Conservation (phyloP, 225 moss, liverwort and hornwort genomes). For the Bryum argenteum region DNA sequence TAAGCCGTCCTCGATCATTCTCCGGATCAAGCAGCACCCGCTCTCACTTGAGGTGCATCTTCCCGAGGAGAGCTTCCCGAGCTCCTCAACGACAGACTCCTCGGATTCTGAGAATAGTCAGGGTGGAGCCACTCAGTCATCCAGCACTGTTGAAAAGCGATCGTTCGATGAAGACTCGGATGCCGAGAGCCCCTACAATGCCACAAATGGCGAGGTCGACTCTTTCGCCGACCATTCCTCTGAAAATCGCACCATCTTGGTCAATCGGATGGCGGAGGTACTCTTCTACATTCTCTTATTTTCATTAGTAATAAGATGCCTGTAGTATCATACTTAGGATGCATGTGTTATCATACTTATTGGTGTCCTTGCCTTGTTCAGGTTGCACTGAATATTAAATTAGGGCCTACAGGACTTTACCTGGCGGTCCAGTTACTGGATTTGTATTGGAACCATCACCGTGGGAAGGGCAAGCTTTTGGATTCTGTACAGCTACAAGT, state of each 20-base stretch:
- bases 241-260: conserved; percentile 68
- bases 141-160: conserved; percentile 50
- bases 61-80: conserved; percentile 56
- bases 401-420: conserved; percentile 70
- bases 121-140: conserved; percentile 48
- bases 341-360: conserved; percentile 20
- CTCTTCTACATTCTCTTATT: not conserved
- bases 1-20: conserved; percentile 60
- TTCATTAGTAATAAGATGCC: too few species aligned
- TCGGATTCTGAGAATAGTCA: conserved; percentile 53
- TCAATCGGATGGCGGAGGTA: conserved; percentile 80
- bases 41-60: conserved; percentile 59
- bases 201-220: conserved; percentile 22
- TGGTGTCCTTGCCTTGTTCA: conserved; percentile 36
- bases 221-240: conserved; percentile 60
- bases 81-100: conserved; percentile 53
- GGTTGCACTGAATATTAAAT: conserved; percentile 67
- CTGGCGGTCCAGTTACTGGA: conserved; percentile 73
- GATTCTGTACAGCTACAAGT: conserved; percentile 82
- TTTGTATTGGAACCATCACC: conserved; percentile 77
- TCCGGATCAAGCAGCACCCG: conserved; percentile 62
- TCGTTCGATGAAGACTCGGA: conserved; percentile 53
- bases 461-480: conserved; percentile 66
- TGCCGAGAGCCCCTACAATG: conserved; percentile 58
- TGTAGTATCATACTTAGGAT: not conserved